Conservation (phyloP, 108 stramenopile species). For the Cafeteria roenbergensis region DNA sequence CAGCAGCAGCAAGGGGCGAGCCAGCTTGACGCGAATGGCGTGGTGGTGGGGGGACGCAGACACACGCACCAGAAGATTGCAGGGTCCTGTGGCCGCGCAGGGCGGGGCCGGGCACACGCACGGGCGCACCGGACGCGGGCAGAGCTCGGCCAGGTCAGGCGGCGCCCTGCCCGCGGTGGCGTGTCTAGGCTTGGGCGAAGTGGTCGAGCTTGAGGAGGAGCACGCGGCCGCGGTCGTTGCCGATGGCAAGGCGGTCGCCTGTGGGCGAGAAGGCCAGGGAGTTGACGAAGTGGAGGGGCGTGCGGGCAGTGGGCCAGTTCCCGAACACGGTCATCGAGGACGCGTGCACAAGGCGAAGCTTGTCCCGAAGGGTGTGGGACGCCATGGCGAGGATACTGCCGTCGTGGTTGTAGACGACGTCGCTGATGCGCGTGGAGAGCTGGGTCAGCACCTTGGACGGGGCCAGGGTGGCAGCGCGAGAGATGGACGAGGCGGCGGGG, state of each 20-base stretch:
- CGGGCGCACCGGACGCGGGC: too few species aligned
- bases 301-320: conserved; percentile 91
- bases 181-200: too few species aligned
- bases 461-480: not conserved
- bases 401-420: conserved; percentile 63
- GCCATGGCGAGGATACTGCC: conserved; percentile 83
- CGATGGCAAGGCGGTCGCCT: conserved; percentile 66
- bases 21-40: too few species aligned
- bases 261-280: conserved; percentile 78
- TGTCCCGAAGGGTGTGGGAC: conserved; percentile 60
- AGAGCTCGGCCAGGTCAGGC: too few species aligned
- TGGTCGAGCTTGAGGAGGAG: conserved; percentile 63
- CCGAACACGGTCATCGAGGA: conserved; percentile 75
- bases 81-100: too few species aligned
- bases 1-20: too few species aligned
- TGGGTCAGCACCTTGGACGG: conserved; percentile 87
- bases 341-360: conserved; percentile 71
- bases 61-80: too few species aligned
- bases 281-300: conserved; percentile 80
- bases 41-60: too few species aligned
- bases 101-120: too few species aligned
- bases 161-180: too few species aligned
- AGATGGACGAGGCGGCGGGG: not conserved
- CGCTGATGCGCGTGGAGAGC: conserved; percentile 63
- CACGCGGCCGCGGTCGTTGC: conserved; percentile 87